These are phyloP conservation scores for Globisporangium perplexum DNA, from an alignment of 352 stramenopile genomes.

Conservation along the genomic window DNA sequence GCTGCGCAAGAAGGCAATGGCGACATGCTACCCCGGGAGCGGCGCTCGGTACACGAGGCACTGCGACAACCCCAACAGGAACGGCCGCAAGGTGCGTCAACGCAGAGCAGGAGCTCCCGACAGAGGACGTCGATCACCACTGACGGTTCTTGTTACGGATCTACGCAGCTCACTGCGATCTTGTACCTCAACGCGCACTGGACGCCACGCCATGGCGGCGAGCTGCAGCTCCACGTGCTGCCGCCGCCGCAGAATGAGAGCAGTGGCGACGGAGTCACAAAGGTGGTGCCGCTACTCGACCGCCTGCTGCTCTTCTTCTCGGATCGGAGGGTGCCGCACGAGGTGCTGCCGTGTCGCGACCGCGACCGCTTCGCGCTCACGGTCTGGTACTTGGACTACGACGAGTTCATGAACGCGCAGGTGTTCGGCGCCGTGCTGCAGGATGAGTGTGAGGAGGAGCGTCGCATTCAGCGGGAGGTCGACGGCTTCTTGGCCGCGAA, in stretches of 20 bases:
- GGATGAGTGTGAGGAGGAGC: constrained; percentile 8
- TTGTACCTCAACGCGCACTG: constrained; percentile 46
- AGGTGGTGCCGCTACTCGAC: constrained; percentile 8
- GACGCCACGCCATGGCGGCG: constrained; percentile 21
- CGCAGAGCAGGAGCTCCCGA: too few relatives aligned
- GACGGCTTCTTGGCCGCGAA: background rate
- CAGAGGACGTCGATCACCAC: too few relatives aligned
- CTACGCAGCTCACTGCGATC: constrained; percentile 30
- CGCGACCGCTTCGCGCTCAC: constrained; percentile 40
- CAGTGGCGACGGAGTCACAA: background rate
- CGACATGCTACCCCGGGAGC: constrained; percentile 41
- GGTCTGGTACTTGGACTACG: constrained; percentile 56
- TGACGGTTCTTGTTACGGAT: background rate
- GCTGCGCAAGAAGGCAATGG: constrained; percentile 43
- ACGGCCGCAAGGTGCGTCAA: constrained; percentile 25
- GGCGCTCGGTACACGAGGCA: constrained; percentile 37
- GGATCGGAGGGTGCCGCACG: constrained; percentile 35
- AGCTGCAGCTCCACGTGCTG: constrained; percentile 21
- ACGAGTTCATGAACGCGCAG: constrained; percentile 43
- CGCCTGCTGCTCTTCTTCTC: constrained; percentile 44
- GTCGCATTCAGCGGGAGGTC: constrained; percentile 24
- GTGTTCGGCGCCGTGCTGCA: constrained; percentile 18
- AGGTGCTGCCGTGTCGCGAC: constrained; percentile 21
- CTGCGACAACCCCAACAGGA: constrained; percentile 46
- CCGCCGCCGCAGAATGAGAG: too few relatives aligned